These are phyloP conservation scores for Metroxylon sagu DNA, from an alignment of 176 grass and related monocot genomes.

Conservation along the genomic window DNA sequence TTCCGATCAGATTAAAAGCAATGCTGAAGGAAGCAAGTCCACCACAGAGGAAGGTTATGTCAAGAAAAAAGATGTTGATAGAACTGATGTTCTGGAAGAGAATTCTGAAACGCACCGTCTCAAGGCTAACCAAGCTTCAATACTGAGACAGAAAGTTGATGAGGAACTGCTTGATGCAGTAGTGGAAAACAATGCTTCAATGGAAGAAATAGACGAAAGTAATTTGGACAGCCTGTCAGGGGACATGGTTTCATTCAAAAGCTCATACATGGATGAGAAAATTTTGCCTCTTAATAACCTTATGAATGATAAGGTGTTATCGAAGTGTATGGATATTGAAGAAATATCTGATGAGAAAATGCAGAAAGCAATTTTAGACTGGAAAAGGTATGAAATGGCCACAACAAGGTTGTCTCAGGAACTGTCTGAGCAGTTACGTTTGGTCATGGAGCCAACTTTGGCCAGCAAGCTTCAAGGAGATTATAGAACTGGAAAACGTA, in stretches of 20 bases:
- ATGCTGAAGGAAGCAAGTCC: constrained; percentile 35
- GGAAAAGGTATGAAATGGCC: constrained; percentile 61
- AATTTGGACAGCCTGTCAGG: constrained; percentile 23
- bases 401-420: constrained; percentile 89
- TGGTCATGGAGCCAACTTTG: constrained; percentile 91
- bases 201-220: constrained; percentile 27
- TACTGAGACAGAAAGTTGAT: constrained; percentile 38
- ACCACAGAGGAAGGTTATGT: constrained; percentile 39
- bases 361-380: constrained; percentile 42
- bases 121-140: constrained; percentile 45
- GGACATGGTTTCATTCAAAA: constrained; percentile 59
- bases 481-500: constrained; percentile 98
- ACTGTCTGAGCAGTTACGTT: constrained; percentile 86
- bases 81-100: constrained; percentile 24
- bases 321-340: constrained; percentile 38
- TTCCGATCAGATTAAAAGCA: constrained; percentile 55
- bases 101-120: constrained; percentile 41
- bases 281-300: constrained; percentile 21
- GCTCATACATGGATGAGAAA: constrained; percentile 37
- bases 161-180: constrained; percentile 28
- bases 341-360: constrained; percentile 21
- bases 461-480: constrained; percentile 98
- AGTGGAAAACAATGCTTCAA: constrained; percentile 26
- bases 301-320: constrained; percentile 18
- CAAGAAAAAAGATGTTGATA: constrained; percentile 28